Conservation (phyloP, 306 rosid species). For the Parietaria judaica region DNA sequence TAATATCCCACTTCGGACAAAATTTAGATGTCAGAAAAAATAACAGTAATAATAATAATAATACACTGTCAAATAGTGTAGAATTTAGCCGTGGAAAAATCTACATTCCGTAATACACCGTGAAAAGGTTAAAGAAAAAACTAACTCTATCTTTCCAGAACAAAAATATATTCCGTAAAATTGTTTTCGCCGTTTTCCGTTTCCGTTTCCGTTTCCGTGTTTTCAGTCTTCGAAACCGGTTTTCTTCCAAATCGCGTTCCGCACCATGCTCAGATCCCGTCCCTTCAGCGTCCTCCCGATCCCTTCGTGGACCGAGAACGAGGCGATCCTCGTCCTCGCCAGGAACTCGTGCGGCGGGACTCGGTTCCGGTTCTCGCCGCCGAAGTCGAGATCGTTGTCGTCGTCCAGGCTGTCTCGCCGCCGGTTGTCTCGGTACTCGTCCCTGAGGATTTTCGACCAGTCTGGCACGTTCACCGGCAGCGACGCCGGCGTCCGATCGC, state of each 20-base stretch:
- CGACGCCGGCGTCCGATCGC: slow-evolving; percentile 36
- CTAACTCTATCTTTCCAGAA: slow-evolving; percentile 5
- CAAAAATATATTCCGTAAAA: slow-evolving; percentile 21
- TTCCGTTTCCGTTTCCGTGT: neutral
- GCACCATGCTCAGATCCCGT: slow-evolving; percentile 78
- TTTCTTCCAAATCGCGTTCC: slow-evolving; percentile 85
- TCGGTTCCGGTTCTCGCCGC: slow-evolving; percentile 21
- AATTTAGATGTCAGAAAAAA: neutral
- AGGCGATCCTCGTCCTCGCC: slow-evolving; percentile 63
- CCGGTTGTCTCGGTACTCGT: slow-evolving; percentile 45
- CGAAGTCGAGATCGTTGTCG: slow-evolving; percentile 24
- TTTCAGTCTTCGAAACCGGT: slow-evolving; percentile 65
- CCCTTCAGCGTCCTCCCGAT: slow-evolving; percentile 84
- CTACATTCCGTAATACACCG: neutral
- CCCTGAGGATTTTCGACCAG: slow-evolving; percentile 78
- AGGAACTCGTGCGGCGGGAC: slow-evolving; percentile 86
- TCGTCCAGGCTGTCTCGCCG: slow-evolving; percentile 17
- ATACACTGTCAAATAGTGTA: neutral
- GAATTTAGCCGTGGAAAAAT: slow-evolving; percentile 1
- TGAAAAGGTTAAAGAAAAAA: slow-evolving; percentile 5
- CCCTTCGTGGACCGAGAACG: slow-evolving; percentile 87
- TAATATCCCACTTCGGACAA: neutral
- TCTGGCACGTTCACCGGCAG: slow-evolving; percentile 74
- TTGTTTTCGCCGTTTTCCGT: neutral
- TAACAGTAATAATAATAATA: neutral